Percentiles rank a stretch among this genome's conserved stretches.
These are phyloP conservation scores for Penicillium italicum DNA, from an alignment of 2,329 filamentous ascomycete genomes.

Conservation along the genomic window DNA sequence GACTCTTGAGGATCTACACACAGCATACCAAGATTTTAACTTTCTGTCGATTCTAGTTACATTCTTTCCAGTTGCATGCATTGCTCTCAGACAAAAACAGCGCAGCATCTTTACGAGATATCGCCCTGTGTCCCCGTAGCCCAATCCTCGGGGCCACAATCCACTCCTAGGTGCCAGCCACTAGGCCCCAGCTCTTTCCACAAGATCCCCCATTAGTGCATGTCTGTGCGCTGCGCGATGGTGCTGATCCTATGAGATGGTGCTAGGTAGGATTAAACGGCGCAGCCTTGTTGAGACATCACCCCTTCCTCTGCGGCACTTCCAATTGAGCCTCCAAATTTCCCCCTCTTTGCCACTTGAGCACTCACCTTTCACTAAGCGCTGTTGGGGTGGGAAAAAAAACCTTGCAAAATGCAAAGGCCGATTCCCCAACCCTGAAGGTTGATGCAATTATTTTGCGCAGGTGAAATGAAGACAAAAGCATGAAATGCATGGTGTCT, in stretches of 20 bases:
- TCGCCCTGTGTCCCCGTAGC: background rate
- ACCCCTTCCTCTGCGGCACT: slow-evolving; percentile 16
- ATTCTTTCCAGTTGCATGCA: background rate
- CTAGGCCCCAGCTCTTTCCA: slow-evolving; percentile 20
- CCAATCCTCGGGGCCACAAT: background rate
- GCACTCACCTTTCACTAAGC: slow-evolving; percentile 14
- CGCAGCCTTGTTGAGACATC: slow-evolving; percentile 20
- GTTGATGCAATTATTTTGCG: background rate
- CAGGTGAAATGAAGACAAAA: background rate
- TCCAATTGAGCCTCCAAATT: slow-evolving; percentile 4
- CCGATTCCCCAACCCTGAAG: background rate
- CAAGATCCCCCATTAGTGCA: slow-evolving; percentile 13
- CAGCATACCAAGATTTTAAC: slow-evolving; percentile 2
- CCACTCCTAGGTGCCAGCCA: slow-evolving; percentile 5
- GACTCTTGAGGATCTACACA: slow-evolving; percentile 1
- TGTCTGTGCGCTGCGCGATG: slow-evolving; percentile 23
- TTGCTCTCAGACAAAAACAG: background rate
- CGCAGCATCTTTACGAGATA: background rate
- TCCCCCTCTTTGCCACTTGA: slow-evolving; percentile 5
- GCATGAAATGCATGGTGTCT: background rate
- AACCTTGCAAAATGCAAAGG: background rate
- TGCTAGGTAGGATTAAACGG: slow-evolving; percentile 15
- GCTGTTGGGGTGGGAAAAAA: slow-evolving; percentile 18
- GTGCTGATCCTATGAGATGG: slow-evolving; percentile 19
- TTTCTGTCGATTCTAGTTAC: background rate